Conservation (phyloP, 805 yeast species). For the Naumovozyma castellii region DNA sequence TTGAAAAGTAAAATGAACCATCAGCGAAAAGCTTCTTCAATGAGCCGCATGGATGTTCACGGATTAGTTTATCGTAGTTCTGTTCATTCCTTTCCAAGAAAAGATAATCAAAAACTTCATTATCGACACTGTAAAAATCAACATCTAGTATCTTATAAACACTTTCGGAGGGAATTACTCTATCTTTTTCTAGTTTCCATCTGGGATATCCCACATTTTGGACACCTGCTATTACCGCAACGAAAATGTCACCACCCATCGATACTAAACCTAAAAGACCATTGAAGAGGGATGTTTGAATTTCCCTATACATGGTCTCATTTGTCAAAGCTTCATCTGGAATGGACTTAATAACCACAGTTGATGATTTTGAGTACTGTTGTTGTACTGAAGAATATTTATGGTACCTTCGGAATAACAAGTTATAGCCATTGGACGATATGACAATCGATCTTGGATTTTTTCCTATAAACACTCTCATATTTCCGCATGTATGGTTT, state of each 20-base stretch:
- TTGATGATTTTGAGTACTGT: conserved; percentile 21
- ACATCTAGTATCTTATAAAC: conserved; percentile 49
- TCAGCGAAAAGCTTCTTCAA: conserved; percentile 63
- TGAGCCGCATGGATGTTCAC: conserved; percentile 73
- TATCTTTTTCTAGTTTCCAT: conserved; percentile 18
- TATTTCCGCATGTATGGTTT: conserved; percentile 15
- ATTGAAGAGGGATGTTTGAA: conserved; percentile 28
- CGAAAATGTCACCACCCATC: conserved; percentile 43
- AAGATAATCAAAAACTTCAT: conserved; percentile 41
- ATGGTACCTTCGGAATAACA: conserved; percentile 42
- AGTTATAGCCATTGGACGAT: conserved; percentile 47
- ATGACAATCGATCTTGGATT: conserved; percentile 64
- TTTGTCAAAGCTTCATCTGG: conserved; percentile 32
- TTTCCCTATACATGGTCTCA: conserved; percentile 33
- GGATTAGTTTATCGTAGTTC: conserved; percentile 26
- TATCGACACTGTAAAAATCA: conserved; percentile 55
- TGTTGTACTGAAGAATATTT: conserved; percentile 14
- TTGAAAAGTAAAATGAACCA: conserved; percentile 84
- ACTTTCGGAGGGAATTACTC: conserved; percentile 35
- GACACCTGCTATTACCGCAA: conserved; percentile 48
- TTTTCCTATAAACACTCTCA: conserved; percentile 56
- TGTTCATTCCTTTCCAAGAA: conserved; percentile 19
- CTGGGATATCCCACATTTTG: conserved; percentile 52
- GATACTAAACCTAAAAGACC: conserved; percentile 58
- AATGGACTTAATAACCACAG: conserved; percentile 47